These are phyloP conservation scores for Russula emetica DNA, from an alignment of 768 basidiomycete species.

Conservation along the genomic window DNA sequence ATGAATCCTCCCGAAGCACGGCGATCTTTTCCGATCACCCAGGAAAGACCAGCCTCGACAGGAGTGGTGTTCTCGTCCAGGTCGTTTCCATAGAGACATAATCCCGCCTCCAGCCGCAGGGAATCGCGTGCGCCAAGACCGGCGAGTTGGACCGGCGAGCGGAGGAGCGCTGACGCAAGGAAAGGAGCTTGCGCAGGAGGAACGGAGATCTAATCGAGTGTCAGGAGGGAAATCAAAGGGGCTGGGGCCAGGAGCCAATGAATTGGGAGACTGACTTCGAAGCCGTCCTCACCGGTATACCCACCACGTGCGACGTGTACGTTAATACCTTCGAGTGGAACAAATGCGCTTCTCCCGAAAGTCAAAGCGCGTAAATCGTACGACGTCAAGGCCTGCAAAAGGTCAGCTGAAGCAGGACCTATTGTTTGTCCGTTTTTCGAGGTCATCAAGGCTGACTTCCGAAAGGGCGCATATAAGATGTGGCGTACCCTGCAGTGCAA, in stretches of 20 bases:
- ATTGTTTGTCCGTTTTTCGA: background rate
- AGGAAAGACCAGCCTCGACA: constrained; percentile 85
- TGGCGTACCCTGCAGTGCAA: constrained; percentile 83
- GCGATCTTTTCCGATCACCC: constrained; percentile 92
- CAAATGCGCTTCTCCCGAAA: constrained; percentile 81
- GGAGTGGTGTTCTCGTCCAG: constrained; percentile 82
- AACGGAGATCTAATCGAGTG: constrained; percentile 67
- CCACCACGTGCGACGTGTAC: constrained; percentile 91
- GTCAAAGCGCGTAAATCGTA: constrained; percentile 70
- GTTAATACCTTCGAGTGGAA: constrained; percentile 71
- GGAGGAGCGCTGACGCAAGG: constrained; percentile 59
- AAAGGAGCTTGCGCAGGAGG: constrained; percentile 72
- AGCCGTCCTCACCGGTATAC: constrained; percentile 98
- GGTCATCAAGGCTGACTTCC: background rate
- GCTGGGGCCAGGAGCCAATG: background rate
- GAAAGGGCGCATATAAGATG: background rate
- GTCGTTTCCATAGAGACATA: constrained; percentile 96
- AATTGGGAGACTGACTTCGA: constrained; percentile 60
- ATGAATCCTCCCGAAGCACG: constrained; percentile 69
- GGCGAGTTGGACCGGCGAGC: constrained; percentile 69
- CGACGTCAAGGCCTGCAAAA: constrained; percentile 71
- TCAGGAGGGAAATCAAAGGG: background rate
- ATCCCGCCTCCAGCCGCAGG: constrained; percentile 91
- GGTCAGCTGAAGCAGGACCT: constrained; percentile 81
- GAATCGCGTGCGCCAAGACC: constrained; percentile 93